Evolutionary conservation across 768 basidiomycete genomes (phyloP), one percentile per base, ranked within the genome.

Genomic region (Chalciporus chontae): DNA sequence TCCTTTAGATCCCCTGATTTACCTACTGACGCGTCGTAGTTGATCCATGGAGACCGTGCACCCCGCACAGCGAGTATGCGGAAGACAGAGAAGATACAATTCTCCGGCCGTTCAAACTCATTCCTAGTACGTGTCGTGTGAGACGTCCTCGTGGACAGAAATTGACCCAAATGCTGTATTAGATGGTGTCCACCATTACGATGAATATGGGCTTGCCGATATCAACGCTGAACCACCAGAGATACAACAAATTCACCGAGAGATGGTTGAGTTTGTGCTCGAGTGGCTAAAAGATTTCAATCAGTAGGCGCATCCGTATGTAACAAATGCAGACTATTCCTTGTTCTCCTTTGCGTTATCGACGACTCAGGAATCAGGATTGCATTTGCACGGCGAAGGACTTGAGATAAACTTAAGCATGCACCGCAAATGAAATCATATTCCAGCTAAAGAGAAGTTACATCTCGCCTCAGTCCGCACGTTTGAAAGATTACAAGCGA

Each of bases 1-100:
- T 10, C 29, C 34, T 47, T 26, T 29, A 26, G 36, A 15, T 31
- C 32, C 15, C 17, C 13, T 17, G 11, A 1, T 17, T n/a, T 39
- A 8, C 34, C 39, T 31, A 29, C 40, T 51, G 9, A 52, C 38
- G n/a, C 21, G 21, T 24, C 15, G 17, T 40, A 90, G 89, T 87
- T 27, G 93, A 95, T 69, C 92, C 93, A 14, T 96, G 93, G 93
- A 78, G 86, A 49, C 90, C 92, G 0, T 83, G 81, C 57, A 91
- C 89, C 9, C 89, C 90, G 0, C 90, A 90, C 63, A 88, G 87
- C 55, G 73, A 78, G 43, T 79, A 88, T 43, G 91, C 92, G 3
- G 60, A 69, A 6, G 74, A 81, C 41, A 75, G 93, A 15, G 65
- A 74, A 38, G 90, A 93, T 66, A 92, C 90, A 1, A 68, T 84